A percentile compares a stretch with the other conserved stretches of the same genome.
Conservation (phyloP, 73 alveolate species). For the Tetrahymena borealis region DNA sequence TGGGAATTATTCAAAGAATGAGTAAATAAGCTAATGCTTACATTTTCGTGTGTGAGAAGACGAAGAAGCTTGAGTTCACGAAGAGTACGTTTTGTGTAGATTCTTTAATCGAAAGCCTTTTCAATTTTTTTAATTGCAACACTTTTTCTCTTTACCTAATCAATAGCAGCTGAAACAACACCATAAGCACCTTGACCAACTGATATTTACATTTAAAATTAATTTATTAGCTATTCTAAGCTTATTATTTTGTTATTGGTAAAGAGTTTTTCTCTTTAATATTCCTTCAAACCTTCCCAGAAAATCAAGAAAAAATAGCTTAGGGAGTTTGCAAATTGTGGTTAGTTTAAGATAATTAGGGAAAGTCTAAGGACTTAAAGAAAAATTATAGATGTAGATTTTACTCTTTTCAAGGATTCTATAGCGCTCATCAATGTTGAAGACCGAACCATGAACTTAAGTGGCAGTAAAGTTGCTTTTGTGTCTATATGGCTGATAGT, state of each 20-base stretch:
- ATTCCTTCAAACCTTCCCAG: no score
- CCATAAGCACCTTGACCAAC: background rate
- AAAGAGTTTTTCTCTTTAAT: no score
- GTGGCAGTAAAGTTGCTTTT: background rate
- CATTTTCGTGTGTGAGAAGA: constrained; percentile 68
- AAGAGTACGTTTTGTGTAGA: constrained; percentile 62
- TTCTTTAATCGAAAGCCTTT: constrained; percentile 53
- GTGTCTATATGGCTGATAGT: background rate
- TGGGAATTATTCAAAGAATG: background rate
- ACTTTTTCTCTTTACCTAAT: background rate
- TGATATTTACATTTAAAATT: no score
- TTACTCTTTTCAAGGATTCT: background rate
- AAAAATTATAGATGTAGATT: background rate
- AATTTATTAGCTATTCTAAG: no score
- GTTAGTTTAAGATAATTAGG: no score
- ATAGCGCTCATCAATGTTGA: background rate
- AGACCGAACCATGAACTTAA: background rate
- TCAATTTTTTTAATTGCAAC: constrained; percentile 72
- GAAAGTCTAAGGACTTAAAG: no score
- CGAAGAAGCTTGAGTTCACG: constrained; percentile 65
- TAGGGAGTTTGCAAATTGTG: no score
- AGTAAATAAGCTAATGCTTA: background rate
- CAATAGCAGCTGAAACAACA: background rate
- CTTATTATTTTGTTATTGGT: no score
- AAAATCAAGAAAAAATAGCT: no score